These are phyloP conservation scores for Daldinia vernicosa DNA, from an alignment of 495 filamentous ascomycete species.

Conservation along the genomic window DNA sequence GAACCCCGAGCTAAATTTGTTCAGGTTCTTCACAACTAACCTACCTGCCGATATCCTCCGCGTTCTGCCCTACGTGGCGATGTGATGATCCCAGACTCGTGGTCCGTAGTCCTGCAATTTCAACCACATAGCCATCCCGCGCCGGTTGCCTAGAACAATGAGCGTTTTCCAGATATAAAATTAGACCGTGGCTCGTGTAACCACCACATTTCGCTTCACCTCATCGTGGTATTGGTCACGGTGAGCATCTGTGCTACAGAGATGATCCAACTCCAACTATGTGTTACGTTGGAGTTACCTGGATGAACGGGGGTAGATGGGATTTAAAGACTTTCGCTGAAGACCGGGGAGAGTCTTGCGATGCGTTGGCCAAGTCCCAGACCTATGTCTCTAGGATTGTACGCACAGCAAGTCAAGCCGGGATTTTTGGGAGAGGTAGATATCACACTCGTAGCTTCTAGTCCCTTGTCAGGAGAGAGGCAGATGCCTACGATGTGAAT, in stretches of 20 bases:
- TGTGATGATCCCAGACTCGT: background rate
- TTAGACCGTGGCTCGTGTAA: constrained; percentile 35
- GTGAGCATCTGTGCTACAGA: constrained; percentile 16
- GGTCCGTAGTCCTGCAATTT: constrained; percentile 1
- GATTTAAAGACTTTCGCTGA: constrained; percentile 14
- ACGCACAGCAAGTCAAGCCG: constrained; percentile 10
- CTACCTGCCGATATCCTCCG: constrained; percentile 14
- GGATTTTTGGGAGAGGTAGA: constrained; percentile 2
- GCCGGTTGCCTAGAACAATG: constrained; percentile 7
- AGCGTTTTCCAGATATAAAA: constrained; percentile 30
- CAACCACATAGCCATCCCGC: background rate
- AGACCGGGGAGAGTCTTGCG: constrained; percentile 19
- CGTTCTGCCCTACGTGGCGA: constrained; percentile 19
- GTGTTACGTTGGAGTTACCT: constrained; percentile 30
- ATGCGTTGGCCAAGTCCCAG: constrained; percentile 13
- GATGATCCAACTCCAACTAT: constrained; percentile 31
- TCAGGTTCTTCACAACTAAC: constrained; percentile 18
- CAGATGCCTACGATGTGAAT: background rate
- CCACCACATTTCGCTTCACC: constrained; percentile 28
- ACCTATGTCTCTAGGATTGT: constrained; percentile 11
- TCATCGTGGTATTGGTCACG: constrained; percentile 33
- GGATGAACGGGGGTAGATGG: constrained; percentile 26
- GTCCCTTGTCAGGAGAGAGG: constrained; percentile 1
- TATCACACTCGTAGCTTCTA: background rate
- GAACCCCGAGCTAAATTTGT: background rate